phyloP scores from a whole-genome alignment of 352 stramenopile species.

The Phytopythium delawarense region DNA sequence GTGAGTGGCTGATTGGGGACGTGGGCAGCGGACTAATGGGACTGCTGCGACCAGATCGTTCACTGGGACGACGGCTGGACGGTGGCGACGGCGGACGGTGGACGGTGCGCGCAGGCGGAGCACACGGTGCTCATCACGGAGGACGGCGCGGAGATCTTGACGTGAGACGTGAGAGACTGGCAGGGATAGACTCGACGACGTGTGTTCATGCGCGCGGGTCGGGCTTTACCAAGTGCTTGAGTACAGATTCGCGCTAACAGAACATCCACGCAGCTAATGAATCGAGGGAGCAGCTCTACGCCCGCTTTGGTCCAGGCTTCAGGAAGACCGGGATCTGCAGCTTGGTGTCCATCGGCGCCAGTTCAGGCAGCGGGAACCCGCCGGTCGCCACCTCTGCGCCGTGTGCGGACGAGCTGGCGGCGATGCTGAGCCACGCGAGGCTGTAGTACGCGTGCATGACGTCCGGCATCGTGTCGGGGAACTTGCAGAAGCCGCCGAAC shows the following conservation, averaged over 20 bases:
- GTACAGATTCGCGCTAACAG: background rate
- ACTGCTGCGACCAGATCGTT: conserved; percentile 41
- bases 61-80: conserved; percentile 97
- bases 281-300: conserved; percentile 10
- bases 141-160: conserved; percentile 94
- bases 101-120: conserved; percentile 95
- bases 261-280: background rate
- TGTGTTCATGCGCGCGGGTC: background rate
- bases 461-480: conserved; percentile 71
- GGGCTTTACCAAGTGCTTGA: background rate
- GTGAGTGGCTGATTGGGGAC: background rate
- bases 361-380: conserved; percentile 25
- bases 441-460: conserved; percentile 92
- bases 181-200: conserved; percentile 6
- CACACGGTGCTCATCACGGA: conserved; percentile 97
- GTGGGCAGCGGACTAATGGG: background rate
- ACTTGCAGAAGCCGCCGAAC: conserved; percentile 86
- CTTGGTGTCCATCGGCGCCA: conserved; percentile 61
- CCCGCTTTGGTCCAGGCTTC: conserved; percentile 12
- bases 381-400: background rate
- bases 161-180: conserved; percentile 72
- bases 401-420: conserved; percentile 18
- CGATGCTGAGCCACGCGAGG: conserved; percentile 87
- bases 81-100: conserved; percentile 92
- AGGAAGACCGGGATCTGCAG: conserved; percentile 77